Conservation (phyloP, 2,329 filamentous ascomycete genomes). For the Pseudopithomyces chartarum region DNA sequence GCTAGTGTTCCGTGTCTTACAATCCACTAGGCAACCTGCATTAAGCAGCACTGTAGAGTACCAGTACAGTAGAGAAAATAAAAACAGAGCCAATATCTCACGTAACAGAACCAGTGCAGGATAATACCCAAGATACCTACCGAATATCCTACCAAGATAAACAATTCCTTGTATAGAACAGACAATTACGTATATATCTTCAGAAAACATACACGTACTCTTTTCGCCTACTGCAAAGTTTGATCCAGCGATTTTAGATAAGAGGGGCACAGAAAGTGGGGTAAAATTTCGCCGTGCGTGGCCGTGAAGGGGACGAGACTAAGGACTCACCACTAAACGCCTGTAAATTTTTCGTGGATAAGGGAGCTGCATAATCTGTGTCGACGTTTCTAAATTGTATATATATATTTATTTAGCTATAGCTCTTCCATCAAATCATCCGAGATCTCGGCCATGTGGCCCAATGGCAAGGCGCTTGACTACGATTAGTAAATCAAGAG, state of each 20-base stretch:
- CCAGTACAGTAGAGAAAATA: no score
- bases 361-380: no score
- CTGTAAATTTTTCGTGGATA: background rate
- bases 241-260: background rate
- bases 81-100: no score
- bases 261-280: background rate
- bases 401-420: background rate
- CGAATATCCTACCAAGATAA: no score
- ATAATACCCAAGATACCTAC: no score
- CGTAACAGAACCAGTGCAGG: no score
- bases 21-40: no score
- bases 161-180: no score
- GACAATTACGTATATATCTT: background rate
- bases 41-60: no score
- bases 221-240: background rate
- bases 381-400: background rate
- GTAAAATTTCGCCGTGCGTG: background rate
- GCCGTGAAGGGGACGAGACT: background rate
- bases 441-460: slow-evolving; percentile 42
- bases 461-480: slow-evolving; percentile 65
- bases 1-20: no score
- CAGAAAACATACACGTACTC: background rate
- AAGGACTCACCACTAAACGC: background rate
- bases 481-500: slow-evolving; percentile 45
- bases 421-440: background rate